These are phyloP conservation scores for Talaromyces sp. DNA, from an alignment of 2,329 filamentous ascomycete species.

Conservation along the genomic window DNA sequence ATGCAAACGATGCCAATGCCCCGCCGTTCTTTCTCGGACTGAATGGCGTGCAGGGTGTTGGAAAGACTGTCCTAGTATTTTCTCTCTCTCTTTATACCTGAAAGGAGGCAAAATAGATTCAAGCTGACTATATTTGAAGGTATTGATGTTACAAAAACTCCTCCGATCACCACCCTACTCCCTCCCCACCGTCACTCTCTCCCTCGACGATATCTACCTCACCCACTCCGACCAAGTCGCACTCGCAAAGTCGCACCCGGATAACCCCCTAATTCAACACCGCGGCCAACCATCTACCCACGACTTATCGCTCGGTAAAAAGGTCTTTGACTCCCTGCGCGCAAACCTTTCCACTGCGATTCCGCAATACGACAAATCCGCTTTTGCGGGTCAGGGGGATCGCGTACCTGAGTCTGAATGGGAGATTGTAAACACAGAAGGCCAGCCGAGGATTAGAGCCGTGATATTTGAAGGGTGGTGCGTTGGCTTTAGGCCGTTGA, in stretches of 20 bases:
- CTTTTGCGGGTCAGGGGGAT: constrained; percentile 71
- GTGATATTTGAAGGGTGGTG: constrained; percentile 90
- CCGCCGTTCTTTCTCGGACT: constrained; percentile 80
- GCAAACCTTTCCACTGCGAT: constrained; percentile 55
- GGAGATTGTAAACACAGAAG: constrained; percentile 48
- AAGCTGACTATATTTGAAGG: constrained; percentile 31
- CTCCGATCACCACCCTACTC: constrained; percentile 57
- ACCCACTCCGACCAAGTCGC: constrained; percentile 63
- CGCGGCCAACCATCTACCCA: constrained; percentile 82
- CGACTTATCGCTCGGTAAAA: constrained; percentile 62
- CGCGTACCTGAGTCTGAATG: constrained; percentile 62
- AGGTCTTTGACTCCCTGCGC: constrained; percentile 60
- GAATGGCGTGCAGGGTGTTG: constrained; percentile 86
- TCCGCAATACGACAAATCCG: constrained; percentile 80
- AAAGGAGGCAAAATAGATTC: neutral
- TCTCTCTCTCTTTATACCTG: neutral
- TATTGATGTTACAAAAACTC: constrained; percentile 60
- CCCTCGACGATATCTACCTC: constrained; percentile 88
- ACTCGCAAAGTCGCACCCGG: constrained; percentile 61
- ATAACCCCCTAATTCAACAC: constrained; percentile 73
- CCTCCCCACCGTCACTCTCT: constrained; percentile 66
- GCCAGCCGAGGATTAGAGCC: constrained; percentile 49
- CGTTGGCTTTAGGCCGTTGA: constrained; percentile 70
- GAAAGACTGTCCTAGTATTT: constrained; percentile 80
- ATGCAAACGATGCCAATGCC: constrained; percentile 33